Conservation (phyloP, 257 asterid species). For the Nicotiana obtusifolia region DNA sequence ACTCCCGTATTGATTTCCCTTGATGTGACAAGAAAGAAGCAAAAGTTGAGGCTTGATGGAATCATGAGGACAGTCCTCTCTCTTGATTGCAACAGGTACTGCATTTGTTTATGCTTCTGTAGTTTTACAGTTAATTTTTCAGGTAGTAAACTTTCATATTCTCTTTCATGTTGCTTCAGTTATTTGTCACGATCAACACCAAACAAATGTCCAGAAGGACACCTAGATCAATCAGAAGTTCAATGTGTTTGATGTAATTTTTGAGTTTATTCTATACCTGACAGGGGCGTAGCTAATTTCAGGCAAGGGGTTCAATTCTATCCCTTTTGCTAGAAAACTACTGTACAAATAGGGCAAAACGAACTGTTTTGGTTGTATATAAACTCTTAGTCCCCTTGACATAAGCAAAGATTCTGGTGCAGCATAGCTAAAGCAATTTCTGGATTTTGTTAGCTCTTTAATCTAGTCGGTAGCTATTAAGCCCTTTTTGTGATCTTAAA, state of each 20-base stretch:
- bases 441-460: no score
- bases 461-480: no score
- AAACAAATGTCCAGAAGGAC: background rate
- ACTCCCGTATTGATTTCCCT: conserved; percentile 79
- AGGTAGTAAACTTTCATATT: background rate
- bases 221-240: background rate
- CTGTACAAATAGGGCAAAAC: background rate
- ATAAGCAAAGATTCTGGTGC: background rate
- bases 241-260: background rate
- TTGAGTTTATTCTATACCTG: background rate
- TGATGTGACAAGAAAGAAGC: conserved; percentile 68
- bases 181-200: background rate
- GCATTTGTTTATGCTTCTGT: background rate
- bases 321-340: background rate
- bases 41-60: conserved; percentile 74
- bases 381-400: background rate
- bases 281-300: background rate
- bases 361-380: background rate
- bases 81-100: conserved; percentile 73
- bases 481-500: no score
- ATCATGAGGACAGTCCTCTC: conserved; percentile 62
- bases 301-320: background rate
- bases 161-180: background rate
- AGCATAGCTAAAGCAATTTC: no score
- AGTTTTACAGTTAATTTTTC: background rate